phyloP scores from a whole-genome alignment of 345 rosid genomes.

The Citrus reticulata region DNA sequence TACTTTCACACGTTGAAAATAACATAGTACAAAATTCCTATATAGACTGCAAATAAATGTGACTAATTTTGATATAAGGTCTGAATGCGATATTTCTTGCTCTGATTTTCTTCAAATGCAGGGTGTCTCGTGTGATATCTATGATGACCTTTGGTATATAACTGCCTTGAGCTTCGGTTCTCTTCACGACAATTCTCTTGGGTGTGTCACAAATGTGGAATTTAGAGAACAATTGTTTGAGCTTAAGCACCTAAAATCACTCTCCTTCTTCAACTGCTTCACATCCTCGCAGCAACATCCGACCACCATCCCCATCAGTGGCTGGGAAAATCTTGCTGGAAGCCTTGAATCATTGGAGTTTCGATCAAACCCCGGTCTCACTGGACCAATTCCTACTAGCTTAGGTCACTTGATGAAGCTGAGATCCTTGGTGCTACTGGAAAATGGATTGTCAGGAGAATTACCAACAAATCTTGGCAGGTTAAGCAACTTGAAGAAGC shows the following conservation, averaged over 20 bases:
- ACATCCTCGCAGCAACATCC: conserved; percentile 36
- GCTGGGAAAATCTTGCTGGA: conserved; percentile 55
- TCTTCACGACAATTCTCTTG: conserved; percentile 65
- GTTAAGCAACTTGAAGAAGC: conserved; percentile 52
- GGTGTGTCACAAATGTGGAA: conserved; percentile 46
- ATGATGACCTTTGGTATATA: conserved; percentile 74
- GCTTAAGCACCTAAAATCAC: conserved; percentile 74
- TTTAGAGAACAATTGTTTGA: conserved; percentile 64
- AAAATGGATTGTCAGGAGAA: conserved; percentile 59
- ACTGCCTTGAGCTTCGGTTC: conserved; percentile 76
- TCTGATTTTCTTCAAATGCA: conserved; percentile 24
- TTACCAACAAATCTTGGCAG: conserved; percentile 50
- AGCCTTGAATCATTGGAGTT: conserved; percentile 69
- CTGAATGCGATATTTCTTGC: not conserved
- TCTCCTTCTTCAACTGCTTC: conserved; percentile 72
- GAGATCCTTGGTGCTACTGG: conserved; percentile 69
- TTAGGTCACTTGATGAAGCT: conserved; percentile 56
- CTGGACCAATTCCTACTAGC: conserved; percentile 57
- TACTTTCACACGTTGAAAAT: not conserved
- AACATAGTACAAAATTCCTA: not conserved
- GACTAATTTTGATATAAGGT: not conserved
- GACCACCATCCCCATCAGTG: conserved; percentile 30
- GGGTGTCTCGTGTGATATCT: conserved; percentile 91
- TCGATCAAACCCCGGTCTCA: conserved; percentile 72
- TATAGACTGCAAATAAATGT: not conserved